Conservation (phyloP, 371 early-diverging fungal genomes). For the Apophysomyces sp. region DNA sequence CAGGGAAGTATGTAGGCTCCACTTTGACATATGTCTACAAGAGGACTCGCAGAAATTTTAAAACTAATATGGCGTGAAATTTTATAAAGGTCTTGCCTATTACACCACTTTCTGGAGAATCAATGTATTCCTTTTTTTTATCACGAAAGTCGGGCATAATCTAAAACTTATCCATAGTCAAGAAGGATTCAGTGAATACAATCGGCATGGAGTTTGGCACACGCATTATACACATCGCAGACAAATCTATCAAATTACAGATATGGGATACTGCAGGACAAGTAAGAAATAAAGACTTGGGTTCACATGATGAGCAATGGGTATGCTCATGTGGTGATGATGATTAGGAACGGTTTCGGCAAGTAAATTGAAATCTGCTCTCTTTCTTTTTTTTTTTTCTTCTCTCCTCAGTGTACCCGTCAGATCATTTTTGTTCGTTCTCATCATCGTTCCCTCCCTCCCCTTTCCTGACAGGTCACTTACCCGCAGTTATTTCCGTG, state of each 20-base stretch:
- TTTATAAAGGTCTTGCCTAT: constrained; percentile 58
- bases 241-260: constrained; percentile 72
- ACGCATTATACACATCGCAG: constrained; percentile 63
- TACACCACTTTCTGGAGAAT: constrained; percentile 66
- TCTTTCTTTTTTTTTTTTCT: not conserved
- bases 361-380: constrained; percentile 6
- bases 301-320: not conserved
- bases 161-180: constrained; percentile 38
- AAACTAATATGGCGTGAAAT: not conserved
- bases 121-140: constrained; percentile 49
- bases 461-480: constrained; percentile 52
- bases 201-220: constrained; percentile 75
- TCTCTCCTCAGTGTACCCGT: not conserved
- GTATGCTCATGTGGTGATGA: constrained; percentile 2
- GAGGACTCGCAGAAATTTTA: not conserved
- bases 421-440: not conserved
- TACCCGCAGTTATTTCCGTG: constrained; percentile 72
- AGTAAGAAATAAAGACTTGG: constrained; percentile 19
- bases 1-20: constrained; percentile 54
- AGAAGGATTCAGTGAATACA: constrained; percentile 62
- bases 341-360: constrained; percentile 72
- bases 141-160: not conserved
- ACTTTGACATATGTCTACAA: not conserved
- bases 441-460: not conserved
- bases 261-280: constrained; percentile 92